A percentile compares a stretch with the other conserved stretches of the same genome.
Evolutionary conservation across 1,139 yeast genomes (phyloP).

Genomic region (Pichia sp.): DNA sequence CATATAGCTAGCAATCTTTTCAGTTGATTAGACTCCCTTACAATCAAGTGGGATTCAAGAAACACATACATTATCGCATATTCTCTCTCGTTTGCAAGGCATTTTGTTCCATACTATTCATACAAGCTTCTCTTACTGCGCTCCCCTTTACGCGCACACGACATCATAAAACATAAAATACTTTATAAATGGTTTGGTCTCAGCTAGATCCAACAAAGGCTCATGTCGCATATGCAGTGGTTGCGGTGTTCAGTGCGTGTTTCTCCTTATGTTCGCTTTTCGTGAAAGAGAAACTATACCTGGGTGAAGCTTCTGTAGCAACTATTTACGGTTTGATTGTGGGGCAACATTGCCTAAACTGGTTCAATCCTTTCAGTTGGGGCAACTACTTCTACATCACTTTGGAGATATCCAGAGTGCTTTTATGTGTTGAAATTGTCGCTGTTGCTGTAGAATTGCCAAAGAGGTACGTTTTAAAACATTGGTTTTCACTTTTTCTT

Average conservation of each 20-base stretch:
- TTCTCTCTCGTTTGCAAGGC: too few relatives aligned
- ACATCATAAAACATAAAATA: not conserved
- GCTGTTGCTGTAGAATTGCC: slow-evolving; percentile 98
- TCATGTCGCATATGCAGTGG: slow-evolving; percentile 88
- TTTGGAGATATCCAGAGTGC: slow-evolving; percentile 80
- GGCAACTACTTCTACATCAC: slow-evolving; percentile 86
- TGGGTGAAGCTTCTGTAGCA: slow-evolving; percentile 96
- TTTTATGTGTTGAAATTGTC: slow-evolving; percentile 86
- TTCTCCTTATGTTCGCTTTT: slow-evolving; percentile 88
- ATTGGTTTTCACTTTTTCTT: slow-evolving; percentile 77
- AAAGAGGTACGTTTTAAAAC: slow-evolving; percentile 83
- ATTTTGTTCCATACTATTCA: not conserved
- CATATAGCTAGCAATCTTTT: too few relatives aligned
- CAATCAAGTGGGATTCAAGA: too few relatives aligned
- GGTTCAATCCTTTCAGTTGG: slow-evolving; percentile 90
- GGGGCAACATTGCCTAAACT: slow-evolving; percentile 86
- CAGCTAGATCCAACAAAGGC: slow-evolving; percentile 34
- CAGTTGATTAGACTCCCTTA: too few relatives aligned
- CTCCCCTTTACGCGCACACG: not conserved
- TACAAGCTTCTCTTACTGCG: not conserved
- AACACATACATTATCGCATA: too few relatives aligned
- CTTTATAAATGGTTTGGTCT: slow-evolving; percentile 27
- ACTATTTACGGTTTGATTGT: slow-evolving; percentile 84
- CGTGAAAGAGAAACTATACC: slow-evolving; percentile 80
- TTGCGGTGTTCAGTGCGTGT: slow-evolving; percentile 81